Conservation (phyloP, 805 yeast species). For the Yarrowia osloensis region DNA sequence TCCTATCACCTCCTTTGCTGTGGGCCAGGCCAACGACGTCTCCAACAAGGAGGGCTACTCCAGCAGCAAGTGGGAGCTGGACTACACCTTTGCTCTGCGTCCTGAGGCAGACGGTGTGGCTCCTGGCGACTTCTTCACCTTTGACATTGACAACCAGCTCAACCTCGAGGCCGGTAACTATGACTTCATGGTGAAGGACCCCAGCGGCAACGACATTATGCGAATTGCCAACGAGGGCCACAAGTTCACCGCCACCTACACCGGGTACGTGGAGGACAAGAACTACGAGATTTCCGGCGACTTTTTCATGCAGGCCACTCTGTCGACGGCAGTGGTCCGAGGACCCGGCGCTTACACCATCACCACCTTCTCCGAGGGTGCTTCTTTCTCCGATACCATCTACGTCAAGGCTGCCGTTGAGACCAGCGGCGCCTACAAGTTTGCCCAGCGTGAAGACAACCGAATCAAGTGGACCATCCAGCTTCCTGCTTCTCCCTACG, state of each 20-base stretch:
- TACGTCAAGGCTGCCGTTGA: not conserved
- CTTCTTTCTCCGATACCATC: not conserved
- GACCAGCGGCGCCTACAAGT: not conserved
- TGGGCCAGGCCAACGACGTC: not conserved
- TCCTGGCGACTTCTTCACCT: constrained; percentile 11
- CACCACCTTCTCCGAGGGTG: not conserved
- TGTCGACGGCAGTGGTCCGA: not conserved
- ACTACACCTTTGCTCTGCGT: not conserved
- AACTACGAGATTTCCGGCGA: not conserved
- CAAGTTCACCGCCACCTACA: constrained; percentile 2
- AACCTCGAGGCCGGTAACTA: not conserved
- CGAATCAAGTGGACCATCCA: constrained; percentile 17
- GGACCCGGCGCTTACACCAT: not conserved
- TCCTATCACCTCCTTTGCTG: not conserved
- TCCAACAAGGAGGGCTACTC: not conserved
- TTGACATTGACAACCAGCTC: not conserved
- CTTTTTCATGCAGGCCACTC: constrained; percentile 3
- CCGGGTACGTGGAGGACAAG: not conserved
- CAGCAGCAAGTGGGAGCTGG: not conserved
- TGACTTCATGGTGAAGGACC: constrained; percentile 20
- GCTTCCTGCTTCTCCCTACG: constrained; percentile 21
- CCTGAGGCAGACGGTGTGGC: not conserved
- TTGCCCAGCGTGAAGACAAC: constrained; percentile 13
- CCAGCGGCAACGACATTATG: constrained; percentile 3
- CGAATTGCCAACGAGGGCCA: constrained; percentile 14